Conservation (phyloP, 495 filamentous ascomycete genomes). For the Talaromyces borbonicus region DNA sequence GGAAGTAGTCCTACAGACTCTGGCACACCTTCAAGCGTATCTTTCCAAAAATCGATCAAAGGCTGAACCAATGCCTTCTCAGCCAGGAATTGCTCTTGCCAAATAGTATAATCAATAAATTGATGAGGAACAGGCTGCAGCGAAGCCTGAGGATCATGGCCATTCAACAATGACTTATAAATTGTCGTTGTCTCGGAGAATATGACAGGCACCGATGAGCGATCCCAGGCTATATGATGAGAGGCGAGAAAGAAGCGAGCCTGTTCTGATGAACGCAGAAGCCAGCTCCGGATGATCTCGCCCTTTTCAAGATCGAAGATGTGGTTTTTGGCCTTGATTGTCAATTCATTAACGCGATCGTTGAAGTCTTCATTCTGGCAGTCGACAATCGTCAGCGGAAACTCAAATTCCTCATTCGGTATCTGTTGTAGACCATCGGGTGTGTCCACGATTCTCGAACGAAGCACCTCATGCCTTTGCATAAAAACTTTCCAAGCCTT, state of each 20-base stretch:
- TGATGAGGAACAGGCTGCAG: neutral
- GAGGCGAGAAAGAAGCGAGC: conserved; percentile 2
- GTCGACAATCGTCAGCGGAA: neutral
- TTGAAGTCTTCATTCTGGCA: neutral
- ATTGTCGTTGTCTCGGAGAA: conserved; percentile 1
- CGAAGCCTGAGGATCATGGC: neutral
- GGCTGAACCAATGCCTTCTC: conserved; percentile 6
- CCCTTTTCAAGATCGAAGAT: conserved; percentile 20
- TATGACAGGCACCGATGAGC: neutral
- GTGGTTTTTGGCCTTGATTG: neutral
- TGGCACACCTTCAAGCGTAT: conserved; percentile 13
- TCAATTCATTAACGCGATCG: neutral
- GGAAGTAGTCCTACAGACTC: conserved; percentile 10
- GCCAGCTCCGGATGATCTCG: conserved; percentile 11
- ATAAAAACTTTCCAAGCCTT: conserved; percentile 7
- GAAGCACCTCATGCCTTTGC: conserved; percentile 3
- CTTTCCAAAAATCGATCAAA: conserved; percentile 16
- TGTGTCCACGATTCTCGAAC: conserved; percentile 9
- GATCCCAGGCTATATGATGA: conserved; percentile 4
- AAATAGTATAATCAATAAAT: conserved; percentile 1
- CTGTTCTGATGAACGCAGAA: neutral
- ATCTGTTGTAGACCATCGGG: conserved; percentile 2
- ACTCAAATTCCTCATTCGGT: neutral
- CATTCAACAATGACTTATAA: neutral
- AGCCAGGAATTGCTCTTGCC: neutral